phyloP scores from a whole-genome alignment of 2,329 filamentous ascomycete species.

The Alternaria tenuissima region DNA sequence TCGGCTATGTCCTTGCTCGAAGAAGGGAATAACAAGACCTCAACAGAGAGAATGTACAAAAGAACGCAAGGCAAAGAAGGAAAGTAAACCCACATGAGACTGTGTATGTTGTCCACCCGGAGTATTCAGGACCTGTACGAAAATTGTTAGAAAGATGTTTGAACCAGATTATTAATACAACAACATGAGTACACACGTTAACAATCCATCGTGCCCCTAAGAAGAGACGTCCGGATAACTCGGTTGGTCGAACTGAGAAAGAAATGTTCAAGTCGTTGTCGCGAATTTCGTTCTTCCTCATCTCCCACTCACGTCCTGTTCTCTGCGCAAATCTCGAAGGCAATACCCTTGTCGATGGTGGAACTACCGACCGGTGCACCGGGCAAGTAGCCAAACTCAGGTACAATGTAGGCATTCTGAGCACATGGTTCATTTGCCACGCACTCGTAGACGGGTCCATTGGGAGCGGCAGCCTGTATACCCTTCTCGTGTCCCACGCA shows the following conservation, averaged over 20 bases:
- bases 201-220: not conserved
- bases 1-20: not conserved
- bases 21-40: not conserved
- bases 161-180: not conserved
- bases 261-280: not conserved
- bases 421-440: constrained; percentile 16
- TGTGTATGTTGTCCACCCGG: not conserved
- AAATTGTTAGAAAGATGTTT: not conserved
- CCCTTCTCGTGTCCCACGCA: constrained; percentile 25
- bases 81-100: not conserved
- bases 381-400: constrained; percentile 19
- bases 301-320: not conserved
- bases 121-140: not conserved
- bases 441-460: constrained; percentile 15
- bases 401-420: constrained; percentile 17
- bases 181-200: constrained; percentile 1
- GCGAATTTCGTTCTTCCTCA: not conserved
- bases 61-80: not conserved
- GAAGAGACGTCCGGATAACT: not conserved
- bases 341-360: constrained; percentile 16
- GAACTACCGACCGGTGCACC: constrained; percentile 22
- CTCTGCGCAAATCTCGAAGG: constrained; percentile 25
- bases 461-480: constrained; percentile 19
- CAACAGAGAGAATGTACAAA: not conserved
- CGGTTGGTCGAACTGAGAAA: not conserved